Conservation (phyloP, 805 yeast species). For the Candida succiphila region DNA sequence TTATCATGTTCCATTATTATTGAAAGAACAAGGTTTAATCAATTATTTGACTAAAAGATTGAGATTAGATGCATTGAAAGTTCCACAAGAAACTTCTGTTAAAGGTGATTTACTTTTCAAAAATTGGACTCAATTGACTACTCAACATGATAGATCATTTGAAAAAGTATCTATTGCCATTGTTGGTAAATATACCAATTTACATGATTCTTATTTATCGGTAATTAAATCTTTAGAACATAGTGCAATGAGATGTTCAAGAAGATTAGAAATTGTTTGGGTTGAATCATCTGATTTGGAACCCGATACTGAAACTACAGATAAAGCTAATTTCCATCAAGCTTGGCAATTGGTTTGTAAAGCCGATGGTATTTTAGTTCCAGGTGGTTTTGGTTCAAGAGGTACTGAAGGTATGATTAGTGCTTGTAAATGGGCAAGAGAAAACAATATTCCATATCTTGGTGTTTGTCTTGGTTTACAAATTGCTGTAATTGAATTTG, state of each 20-base stretch:
- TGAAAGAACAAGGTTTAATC: constrained; percentile 80
- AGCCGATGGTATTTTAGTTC: constrained; percentile 95
- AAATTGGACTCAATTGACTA: constrained; percentile 76
- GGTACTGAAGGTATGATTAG: constrained; percentile 98
- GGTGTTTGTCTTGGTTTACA: constrained; percentile 98
- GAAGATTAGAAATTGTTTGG: constrained; percentile 86
- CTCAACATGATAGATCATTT: constrained; percentile 69
- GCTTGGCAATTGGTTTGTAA: constrained; percentile 92
- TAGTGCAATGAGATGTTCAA: constrained; percentile 81
- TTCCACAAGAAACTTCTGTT: constrained; percentile 39
- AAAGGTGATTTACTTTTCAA: constrained; percentile 61
- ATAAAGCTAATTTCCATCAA: constrained; percentile 76
- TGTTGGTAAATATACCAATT: constrained; percentile 94
- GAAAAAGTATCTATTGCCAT: constrained; percentile 90
- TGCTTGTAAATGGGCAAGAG: constrained; percentile 98
- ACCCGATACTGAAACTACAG: constrained; percentile 48
- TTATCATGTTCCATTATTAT: constrained; percentile 90
- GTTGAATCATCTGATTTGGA: constrained; percentile 92
- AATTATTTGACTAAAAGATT: constrained; percentile 63
- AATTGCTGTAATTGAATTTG: constrained; percentile 91
- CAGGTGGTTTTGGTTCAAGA: constrained; percentile 96
- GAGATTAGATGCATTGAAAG: constrained; percentile 36
- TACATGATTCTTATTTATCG: constrained; percentile 90
- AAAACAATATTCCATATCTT: constrained; percentile 82
- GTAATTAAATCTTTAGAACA: constrained; percentile 95